Evolutionary conservation across 2,329 filamentous ascomycete species (phyloP).

Genomic region (Diaporthe citrichinensis): DNA sequence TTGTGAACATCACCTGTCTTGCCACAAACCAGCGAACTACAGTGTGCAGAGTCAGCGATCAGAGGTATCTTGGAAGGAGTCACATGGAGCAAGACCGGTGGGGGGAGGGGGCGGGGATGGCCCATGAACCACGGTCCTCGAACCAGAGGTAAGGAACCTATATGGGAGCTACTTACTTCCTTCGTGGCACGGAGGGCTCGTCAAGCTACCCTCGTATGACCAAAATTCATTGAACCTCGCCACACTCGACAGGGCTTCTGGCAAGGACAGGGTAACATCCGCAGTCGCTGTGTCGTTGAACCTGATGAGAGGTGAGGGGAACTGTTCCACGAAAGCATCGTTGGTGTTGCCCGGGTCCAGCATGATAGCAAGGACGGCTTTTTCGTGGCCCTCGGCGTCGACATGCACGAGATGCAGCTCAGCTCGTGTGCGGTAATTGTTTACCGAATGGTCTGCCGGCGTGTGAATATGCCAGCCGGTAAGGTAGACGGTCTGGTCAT

Average conservation of each 20-base stretch:
- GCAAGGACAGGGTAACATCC: constrained; percentile 48
- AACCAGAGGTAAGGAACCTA: background rate
- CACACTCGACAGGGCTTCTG: constrained; percentile 53
- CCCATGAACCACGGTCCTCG: background rate
- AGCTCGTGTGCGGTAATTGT: constrained; percentile 57
- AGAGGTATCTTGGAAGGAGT: background rate
- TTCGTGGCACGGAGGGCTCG: constrained; percentile 62
- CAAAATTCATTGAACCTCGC: constrained; percentile 59
- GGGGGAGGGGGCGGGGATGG: too few relatives aligned
- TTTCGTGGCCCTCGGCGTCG: constrained; percentile 56
- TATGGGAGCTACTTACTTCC: constrained; percentile 44
- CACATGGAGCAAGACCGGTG: background rate
- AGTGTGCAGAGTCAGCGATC: background rate
- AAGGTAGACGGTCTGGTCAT: constrained; percentile 62
- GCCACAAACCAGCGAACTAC: constrained; percentile 57
- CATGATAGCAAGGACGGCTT: constrained; percentile 61
- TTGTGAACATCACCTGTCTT: constrained; percentile 51
- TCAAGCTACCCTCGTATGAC: constrained; percentile 63
- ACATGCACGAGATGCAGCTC: constrained; percentile 66
- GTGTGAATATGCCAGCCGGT: constrained; percentile 66
- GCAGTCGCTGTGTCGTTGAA: constrained; percentile 52
- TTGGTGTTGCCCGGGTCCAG: constrained; percentile 58
- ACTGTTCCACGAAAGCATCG: constrained; percentile 57
- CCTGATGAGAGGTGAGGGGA: constrained; percentile 54
- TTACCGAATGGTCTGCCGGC: constrained; percentile 63